Conservation (phyloP, 495 filamentous ascomycete genomes). For the Extremus antarcticus region DNA sequence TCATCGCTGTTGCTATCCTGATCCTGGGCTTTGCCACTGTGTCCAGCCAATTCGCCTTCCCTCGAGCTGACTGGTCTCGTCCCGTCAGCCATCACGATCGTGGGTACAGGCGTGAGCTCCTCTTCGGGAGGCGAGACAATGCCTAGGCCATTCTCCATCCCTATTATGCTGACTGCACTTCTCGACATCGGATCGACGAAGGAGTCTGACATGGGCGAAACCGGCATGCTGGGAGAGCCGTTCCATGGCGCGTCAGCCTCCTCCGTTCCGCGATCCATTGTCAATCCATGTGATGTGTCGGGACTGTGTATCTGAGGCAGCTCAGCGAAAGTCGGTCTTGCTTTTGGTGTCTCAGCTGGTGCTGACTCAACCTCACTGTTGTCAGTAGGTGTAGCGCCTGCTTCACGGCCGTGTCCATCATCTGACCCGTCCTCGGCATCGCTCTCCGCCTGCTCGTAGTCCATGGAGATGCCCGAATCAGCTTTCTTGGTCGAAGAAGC, state of each 20-base stretch:
- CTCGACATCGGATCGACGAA: not conserved
- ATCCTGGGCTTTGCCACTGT: not conserved
- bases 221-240: not conserved
- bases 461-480: conserved; percentile 21
- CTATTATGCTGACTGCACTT: too few species aligned
- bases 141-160: not conserved
- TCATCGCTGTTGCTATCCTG: not conserved
- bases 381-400: not conserved
- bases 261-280: too few species aligned
- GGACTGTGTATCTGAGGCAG: too few species aligned
- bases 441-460: conserved; percentile 1
- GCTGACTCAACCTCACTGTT: not conserved
- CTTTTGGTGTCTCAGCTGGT: not conserved
- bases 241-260: not conserved
- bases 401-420: not conserved
- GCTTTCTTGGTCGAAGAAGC: conserved; percentile 9
- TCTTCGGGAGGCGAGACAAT: not conserved
- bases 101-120: not conserved
- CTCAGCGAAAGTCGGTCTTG: too few species aligned
- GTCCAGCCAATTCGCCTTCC: not conserved
- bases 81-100: conserved; percentile 4
- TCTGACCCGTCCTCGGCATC: not conserved
- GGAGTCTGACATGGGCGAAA: not conserved
- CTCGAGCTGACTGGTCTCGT: not conserved
- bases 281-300: too few species aligned